Base-by-base conservation (phyloP, 306 rosid species). In the Inga oerstediana region DNA sequence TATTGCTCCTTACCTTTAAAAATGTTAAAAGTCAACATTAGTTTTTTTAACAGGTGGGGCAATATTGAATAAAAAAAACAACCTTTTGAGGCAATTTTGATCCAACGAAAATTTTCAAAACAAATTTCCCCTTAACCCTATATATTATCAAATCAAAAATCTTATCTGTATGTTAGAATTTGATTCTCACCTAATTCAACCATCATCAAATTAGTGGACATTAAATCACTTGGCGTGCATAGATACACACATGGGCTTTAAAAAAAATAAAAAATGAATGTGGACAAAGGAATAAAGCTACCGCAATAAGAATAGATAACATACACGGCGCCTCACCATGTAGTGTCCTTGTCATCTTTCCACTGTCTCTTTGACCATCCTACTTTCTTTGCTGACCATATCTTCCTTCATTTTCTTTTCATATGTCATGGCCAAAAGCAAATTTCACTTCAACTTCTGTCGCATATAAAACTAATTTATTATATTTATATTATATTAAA, bases 371-470 rank as follows among this genome's bases (percentile, higher is more conserved):
- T 81, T 81, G 83, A 85, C 85, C 83, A 52, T 20, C 7, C 34
- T 8, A 4, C 41, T 30, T 32, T 16, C 44, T 12, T 39, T 34
- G 72, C 35, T 67, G 72, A 67, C 72, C 72, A 67, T 39, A 14
- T 34, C 14, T 10, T 7, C 1, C 17, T 10, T 30, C 19, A 3
- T 3, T 64, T 11, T 62, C 0, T 0, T 8, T 16, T 1, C 5
- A 19, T 54, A 19, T n/a, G 32, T n/a, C 32, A 20, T 22, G 32
- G 12, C 30, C 66, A 1, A 59, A 59, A 22, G 68, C 83, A 67
- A 82, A 78, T 37, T 86, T 82, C 46, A 30, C 81, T 78, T 85
- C 82, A 52, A 43, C 85, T 81, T 81, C 54, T 39, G 1, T 45
- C 10, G 12, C 7, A 39, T 6, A 0, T 39, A 39, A 5, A 39